Evolutionary conservation across 1,139 yeast genomes (phyloP).

Genomic region (Arxiozyma slooffiae): DNA sequence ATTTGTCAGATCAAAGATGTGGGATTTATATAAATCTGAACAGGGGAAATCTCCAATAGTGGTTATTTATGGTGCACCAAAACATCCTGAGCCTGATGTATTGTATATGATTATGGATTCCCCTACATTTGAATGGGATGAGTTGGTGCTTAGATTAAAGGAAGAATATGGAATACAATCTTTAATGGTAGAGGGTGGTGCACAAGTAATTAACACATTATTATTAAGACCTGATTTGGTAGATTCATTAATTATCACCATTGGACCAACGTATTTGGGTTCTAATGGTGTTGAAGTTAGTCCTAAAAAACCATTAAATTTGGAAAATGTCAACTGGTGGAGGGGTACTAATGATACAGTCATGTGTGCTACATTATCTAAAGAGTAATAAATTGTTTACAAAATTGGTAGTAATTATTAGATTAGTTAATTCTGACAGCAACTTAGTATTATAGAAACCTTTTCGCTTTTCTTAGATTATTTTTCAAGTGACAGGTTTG

Average conservation of each 20-base stretch:
- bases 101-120: conserved; percentile 31
- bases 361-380: conserved; percentile 35
- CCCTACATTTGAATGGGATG: conserved; percentile 40
- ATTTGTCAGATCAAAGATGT: conserved; percentile 42
- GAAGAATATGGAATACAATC: conserved; percentile 40
- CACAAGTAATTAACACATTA: conserved; percentile 58
- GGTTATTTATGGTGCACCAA: conserved; percentile 34
- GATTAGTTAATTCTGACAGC: conserved; percentile 4
- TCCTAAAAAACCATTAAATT: conserved; percentile 37
- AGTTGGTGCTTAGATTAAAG: conserved; percentile 37
- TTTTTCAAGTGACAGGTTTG: neutral
- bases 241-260: conserved; percentile 61
- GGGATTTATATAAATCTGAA: conserved; percentile 34
- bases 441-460: neutral
- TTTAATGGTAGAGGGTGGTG: conserved; percentile 95
- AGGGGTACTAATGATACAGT: conserved; percentile 58
- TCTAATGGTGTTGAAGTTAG: conserved; percentile 60
- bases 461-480: neutral
- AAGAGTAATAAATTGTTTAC: neutral
- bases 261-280: conserved; percentile 80
- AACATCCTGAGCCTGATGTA: conserved; percentile 27
- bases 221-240: conserved; percentile 36
- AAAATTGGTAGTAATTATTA: no score
- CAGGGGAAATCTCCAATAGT: conserved; percentile 58
- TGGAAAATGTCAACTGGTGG: conserved; percentile 65